Evolutionary conservation across 768 basidiomycete species (phyloP).

Genomic region (Auricularia auricula-judae): DNA sequence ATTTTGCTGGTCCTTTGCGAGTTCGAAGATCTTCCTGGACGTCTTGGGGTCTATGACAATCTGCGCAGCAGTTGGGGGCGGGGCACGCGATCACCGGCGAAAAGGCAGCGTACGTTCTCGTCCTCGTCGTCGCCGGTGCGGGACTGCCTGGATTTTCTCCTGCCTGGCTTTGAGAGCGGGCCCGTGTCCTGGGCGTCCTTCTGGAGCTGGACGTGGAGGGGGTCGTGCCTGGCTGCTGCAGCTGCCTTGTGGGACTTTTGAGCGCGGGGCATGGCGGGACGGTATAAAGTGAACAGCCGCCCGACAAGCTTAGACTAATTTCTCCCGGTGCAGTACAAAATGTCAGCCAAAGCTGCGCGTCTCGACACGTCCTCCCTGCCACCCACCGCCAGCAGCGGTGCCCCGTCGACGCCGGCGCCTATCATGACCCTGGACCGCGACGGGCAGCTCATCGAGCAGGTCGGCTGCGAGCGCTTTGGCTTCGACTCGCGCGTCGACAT

Average conservation of each 20-base stretch:
- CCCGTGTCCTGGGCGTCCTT: constrained; percentile 77
- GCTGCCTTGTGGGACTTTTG: constrained; percentile 26
- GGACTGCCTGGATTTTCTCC: constrained; percentile 35
- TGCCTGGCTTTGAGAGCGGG: constrained; percentile 62
- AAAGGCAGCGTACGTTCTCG: constrained; percentile 18
- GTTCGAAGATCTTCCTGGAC: constrained; percentile 79
- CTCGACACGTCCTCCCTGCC: neutral
- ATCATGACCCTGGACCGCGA: constrained; percentile 60
- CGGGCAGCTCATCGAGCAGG: constrained; percentile 62
- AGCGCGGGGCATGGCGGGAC: constrained; percentile 48
- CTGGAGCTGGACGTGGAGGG: constrained; percentile 72
- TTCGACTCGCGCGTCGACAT: constrained; percentile 80
- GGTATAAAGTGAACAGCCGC: neutral
- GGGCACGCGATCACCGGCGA: neutral
- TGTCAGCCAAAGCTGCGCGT: neutral
- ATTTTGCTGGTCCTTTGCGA: constrained; percentile 88
- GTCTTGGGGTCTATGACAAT: constrained; percentile 67
- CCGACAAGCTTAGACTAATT: neutral
- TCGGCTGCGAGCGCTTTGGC: constrained; percentile 79
- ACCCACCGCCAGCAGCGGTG: neutral
- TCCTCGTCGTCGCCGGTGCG: constrained; percentile 42
- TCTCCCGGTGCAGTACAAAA: neutral
- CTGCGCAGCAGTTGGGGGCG: constrained; percentile 25
- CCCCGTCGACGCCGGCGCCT: constrained; percentile 15
- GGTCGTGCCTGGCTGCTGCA: constrained; percentile 62